phyloP scores from a whole-genome alignment of 2,329 filamentous ascomycete genomes.

The Akanthomyces muscarius region DNA sequence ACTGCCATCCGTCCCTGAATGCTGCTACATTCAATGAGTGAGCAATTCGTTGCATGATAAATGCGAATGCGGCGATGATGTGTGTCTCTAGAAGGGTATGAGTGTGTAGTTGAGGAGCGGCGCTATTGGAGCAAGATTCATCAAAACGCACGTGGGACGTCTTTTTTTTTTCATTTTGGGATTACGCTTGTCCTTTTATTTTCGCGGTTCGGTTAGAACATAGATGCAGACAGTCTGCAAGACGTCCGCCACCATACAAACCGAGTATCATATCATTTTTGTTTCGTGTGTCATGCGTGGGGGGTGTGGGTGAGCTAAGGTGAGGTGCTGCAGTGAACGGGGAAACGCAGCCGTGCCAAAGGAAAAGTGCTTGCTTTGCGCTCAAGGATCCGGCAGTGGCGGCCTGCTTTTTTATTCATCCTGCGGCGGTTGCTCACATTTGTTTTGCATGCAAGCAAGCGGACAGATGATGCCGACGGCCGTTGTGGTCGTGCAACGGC shows the following conservation, averaged over 20 bases:
- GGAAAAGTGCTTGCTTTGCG: too few species aligned
- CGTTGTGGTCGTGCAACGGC: too few species aligned
- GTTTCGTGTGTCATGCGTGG: not conserved
- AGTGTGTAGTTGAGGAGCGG: not conserved
- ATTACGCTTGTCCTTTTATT: not conserved
- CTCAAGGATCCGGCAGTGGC: too few species aligned
- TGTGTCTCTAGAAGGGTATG: not conserved
- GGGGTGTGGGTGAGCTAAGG: too few species aligned
- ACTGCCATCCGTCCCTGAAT: not conserved
- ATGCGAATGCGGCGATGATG: not conserved
- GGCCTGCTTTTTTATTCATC: too few species aligned
- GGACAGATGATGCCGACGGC: too few species aligned
- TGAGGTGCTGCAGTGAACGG: not conserved
- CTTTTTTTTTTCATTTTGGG: not conserved
- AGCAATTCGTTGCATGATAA: not conserved
- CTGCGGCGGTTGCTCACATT: too few species aligned
- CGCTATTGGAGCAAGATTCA: not conserved
- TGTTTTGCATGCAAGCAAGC: too few species aligned
- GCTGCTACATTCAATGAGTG: not conserved
- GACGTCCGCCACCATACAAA: not conserved
- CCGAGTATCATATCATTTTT: not conserved
- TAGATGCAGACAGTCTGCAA: slow-evolving; percentile 1
- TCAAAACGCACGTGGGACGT: not conserved
- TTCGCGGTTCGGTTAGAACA: not conserved
- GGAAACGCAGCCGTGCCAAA: too few species aligned